phyloP scores from a whole-genome alignment of 1,284 basidiomycete species.

The Mycosarcoma mackinlayi region DNA sequence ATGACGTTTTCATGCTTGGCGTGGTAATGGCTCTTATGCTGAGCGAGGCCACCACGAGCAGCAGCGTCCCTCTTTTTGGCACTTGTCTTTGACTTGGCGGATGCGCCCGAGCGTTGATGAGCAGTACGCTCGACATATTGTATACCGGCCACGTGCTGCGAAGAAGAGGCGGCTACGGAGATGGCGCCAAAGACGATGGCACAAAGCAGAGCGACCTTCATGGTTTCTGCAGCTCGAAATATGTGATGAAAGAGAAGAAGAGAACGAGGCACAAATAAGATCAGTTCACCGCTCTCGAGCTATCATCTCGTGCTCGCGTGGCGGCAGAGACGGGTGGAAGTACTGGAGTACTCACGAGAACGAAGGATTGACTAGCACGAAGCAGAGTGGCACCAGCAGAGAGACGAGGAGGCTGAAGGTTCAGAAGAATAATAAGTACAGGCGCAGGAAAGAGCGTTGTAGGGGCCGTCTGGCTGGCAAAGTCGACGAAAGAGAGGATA shows the following conservation, averaged over 20 bases:
- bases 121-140: conserved; percentile 2
- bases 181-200: conserved; percentile 45
- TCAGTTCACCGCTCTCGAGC: not conserved
- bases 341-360: too few species aligned
- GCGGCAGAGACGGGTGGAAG: too few species aligned
- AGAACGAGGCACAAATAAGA: not conserved
- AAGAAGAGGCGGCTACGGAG: conserved; percentile 36
- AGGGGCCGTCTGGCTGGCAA: conserved; percentile 25
- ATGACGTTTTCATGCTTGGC: conserved; percentile 1
- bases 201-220: conserved; percentile 36
- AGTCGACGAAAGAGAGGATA: not conserved
- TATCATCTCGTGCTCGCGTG: too few species aligned
- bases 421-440: not conserved
- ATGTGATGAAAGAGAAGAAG: too few species aligned
- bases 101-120: not conserved
- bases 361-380: too few species aligned
- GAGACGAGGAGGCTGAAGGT: not conserved
- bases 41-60: too few species aligned
- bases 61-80: too few species aligned
- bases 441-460: conserved; percentile 17
- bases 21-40: too few species aligned
- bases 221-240: conserved; percentile 6
- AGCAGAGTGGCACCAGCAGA: not conserved
- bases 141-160: conserved; percentile 12
- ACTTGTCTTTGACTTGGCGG: conserved; percentile 3